Conservation (phyloP, 805 yeast genomes). For the Candida vartiovaarae region DNA sequence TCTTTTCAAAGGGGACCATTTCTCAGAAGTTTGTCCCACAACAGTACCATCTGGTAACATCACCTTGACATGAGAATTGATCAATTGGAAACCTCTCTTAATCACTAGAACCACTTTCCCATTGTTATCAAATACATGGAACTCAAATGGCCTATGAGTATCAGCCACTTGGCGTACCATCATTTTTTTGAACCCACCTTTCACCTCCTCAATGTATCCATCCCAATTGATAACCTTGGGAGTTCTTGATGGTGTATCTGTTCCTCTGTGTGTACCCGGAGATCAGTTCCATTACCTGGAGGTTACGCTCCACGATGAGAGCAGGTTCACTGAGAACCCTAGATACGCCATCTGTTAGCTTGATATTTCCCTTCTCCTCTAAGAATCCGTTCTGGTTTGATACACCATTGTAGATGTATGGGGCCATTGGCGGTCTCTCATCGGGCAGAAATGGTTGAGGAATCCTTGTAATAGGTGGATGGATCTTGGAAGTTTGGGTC, state of each 20-base stretch:
- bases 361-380: too few relatives aligned
- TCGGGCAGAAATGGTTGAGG: too few relatives aligned
- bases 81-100: constrained; percentile 73
- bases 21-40: constrained; percentile 81
- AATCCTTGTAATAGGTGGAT: constrained; percentile 34
- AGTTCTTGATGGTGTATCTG: constrained; percentile 61
- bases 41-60: constrained; percentile 46
- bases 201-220: constrained; percentile 79
- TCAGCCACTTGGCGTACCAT: constrained; percentile 73
- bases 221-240: constrained; percentile 52
- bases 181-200: constrained; percentile 42
- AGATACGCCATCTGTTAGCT: too few relatives aligned
- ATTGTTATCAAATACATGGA: constrained; percentile 57
- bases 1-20: constrained; percentile 92
- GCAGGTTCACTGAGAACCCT: constrained; percentile 64
- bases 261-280: constrained; percentile 89
- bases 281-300: constrained; percentile 79
- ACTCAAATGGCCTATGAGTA: constrained; percentile 76
- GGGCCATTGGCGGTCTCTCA: too few relatives aligned
- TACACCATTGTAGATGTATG: too few relatives aligned
- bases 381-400: too few relatives aligned
- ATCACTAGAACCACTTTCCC: constrained; percentile 58
- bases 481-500: not conserved
- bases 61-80: constrained; percentile 79
- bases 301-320: constrained; percentile 74